A percentile compares a stretch with the other conserved stretches of the same genome.
Conservation (phyloP, 2,329 filamentous ascomycete genomes). For the Blastomyces silverae region DNA sequence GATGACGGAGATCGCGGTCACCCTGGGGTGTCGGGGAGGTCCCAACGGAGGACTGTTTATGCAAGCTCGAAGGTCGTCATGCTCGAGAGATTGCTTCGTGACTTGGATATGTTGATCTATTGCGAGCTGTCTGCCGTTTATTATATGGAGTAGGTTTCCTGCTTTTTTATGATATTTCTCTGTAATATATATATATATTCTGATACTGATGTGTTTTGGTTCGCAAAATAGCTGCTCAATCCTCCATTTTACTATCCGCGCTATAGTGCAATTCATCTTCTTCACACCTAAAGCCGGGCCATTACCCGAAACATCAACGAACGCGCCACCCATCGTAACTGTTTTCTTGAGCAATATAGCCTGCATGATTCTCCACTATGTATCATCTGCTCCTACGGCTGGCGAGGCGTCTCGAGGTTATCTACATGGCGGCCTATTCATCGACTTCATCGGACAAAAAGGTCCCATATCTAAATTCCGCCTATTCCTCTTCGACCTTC, state of each 20-base stretch:
- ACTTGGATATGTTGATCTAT: constrained; percentile 55
- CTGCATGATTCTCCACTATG: constrained; percentile 52
- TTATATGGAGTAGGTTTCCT: constrained; percentile 53
- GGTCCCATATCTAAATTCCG: constrained; percentile 50
- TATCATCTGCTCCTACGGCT: constrained; percentile 47
- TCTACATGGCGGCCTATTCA: constrained; percentile 55
- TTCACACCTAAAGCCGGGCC: constrained; percentile 54
- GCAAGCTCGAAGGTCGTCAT: constrained; percentile 40
- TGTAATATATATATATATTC: not conserved
- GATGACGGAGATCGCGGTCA: constrained; percentile 20
- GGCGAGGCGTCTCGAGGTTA: constrained; percentile 49
- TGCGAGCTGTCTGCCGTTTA: constrained; percentile 56
- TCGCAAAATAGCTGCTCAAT: constrained; percentile 48
- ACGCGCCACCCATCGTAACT: constrained; percentile 47
- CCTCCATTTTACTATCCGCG: constrained; percentile 50
- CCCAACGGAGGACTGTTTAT: constrained; percentile 32
- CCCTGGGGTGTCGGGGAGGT: constrained; percentile 21
- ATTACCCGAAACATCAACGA: constrained; percentile 43
- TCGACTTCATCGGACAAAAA: constrained; percentile 59
- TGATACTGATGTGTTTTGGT: constrained; percentile 8
- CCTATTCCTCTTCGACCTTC: constrained; percentile 48
- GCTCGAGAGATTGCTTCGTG: constrained; percentile 51
- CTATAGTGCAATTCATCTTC: constrained; percentile 51
- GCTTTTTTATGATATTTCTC: constrained; percentile 4
- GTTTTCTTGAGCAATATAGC: constrained; percentile 51